Evolutionary conservation across 2,329 filamentous ascomycete species (phyloP).

Genomic region (Bimuria novae-zelandiae): DNA sequence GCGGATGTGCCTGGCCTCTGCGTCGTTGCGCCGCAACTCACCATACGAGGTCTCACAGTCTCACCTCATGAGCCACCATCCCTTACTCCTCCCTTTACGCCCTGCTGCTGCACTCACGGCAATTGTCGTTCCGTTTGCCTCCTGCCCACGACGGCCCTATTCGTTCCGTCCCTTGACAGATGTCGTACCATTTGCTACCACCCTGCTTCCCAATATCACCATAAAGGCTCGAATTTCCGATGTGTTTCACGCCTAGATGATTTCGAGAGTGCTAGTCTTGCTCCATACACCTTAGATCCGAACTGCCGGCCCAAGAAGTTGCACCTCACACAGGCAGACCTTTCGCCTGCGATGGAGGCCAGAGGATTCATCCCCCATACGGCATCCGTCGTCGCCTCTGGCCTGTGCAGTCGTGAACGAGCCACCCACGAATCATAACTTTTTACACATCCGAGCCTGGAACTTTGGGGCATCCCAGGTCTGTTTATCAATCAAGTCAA

Average conservation of each 20-base stretch:
- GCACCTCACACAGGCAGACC: not conserved
- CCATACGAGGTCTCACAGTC: not conserved
- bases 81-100: not conserved
- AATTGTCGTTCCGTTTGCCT: not conserved
- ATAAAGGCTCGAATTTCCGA: conserved; percentile 6
- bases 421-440: not conserved
- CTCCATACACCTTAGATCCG: not conserved
- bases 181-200: not conserved
- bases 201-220: not conserved
- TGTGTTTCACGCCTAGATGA: conserved; percentile 3
- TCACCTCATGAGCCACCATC: conserved; percentile 2
- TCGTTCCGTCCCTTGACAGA: not conserved
- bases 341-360: not conserved
- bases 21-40: not conserved
- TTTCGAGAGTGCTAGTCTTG: not conserved
- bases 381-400: not conserved
- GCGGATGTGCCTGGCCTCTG: not conserved
- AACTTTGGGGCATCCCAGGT: not conserved
- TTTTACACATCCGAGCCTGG: too few species aligned
- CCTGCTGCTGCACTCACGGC: not conserved
- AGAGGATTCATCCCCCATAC: not conserved
- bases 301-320: not conserved
- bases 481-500: too few species aligned
- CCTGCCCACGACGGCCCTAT: not conserved
- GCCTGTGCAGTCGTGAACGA: not conserved